Percentiles rank a stretch among this genome's conserved stretches.
Evolutionary conservation across 257 asterid species (phyloP).

Genomic region (Misopates orontium): DNA sequence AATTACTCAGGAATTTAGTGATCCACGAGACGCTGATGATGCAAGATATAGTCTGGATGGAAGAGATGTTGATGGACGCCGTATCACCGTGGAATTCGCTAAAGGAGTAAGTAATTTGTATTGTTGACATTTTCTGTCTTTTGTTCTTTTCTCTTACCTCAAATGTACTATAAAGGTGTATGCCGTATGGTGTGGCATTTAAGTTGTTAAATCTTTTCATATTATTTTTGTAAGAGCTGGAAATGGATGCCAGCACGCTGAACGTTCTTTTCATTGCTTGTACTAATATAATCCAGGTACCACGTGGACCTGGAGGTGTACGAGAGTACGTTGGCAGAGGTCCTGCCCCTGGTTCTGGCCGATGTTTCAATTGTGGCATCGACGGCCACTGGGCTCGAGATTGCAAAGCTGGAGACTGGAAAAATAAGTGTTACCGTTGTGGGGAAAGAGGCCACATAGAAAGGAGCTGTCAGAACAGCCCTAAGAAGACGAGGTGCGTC

Average conservation of each 20-base stretch:
- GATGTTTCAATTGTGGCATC: constrained; percentile 96
- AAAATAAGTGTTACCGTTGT: constrained; percentile 93
- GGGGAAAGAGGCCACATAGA: constrained; percentile 97
- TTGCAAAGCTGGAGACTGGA: constrained; percentile 99
- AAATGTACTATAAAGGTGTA: too few relatives aligned
- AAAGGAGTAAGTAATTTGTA: constrained; percentile 52
- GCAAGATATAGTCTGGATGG: constrained; percentile 64
- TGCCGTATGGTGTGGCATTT: background rate
- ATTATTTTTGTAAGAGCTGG: background rate
- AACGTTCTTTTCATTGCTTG: background rate
- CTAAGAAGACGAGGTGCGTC: constrained; percentile 71
- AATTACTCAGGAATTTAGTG: constrained; percentile 57
- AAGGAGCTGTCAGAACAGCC: constrained; percentile 89
- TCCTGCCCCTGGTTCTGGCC: constrained; percentile 98
- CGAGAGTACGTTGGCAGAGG: constrained; percentile 85
- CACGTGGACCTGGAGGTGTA: constrained; percentile 97
- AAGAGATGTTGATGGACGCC: constrained; percentile 68
- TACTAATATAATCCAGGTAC: constrained; percentile 51
- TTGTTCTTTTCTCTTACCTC: background rate
- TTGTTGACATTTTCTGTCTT: background rate
- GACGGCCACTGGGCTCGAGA: constrained; percentile 99
- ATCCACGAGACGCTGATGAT: constrained; percentile 77
- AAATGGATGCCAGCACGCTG: too few relatives aligned
- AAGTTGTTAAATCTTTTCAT: background rate
- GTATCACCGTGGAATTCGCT: constrained; percentile 61